Conservation (phyloP, 169 alveolate genomes). For the Hepatocystis sp. region DNA sequence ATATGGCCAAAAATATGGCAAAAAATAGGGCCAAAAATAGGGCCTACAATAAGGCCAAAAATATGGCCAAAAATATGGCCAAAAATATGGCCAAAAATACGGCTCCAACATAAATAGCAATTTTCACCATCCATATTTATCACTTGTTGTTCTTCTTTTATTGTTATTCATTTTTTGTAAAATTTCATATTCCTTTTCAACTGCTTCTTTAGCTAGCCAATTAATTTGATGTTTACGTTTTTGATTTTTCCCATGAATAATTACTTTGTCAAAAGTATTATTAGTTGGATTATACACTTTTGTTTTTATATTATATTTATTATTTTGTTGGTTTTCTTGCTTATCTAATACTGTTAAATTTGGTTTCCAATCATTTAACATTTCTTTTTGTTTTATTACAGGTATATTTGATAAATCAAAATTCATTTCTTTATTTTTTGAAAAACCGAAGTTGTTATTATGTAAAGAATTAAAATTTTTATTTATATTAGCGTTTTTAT, state of each 20-base stretch:
- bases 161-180: slow-evolving; percentile 85
- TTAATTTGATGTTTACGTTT: slow-evolving; percentile 83
- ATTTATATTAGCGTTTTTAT: no score
- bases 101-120: slow-evolving; percentile 10
- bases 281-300: slow-evolving; percentile 47
- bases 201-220: slow-evolving; percentile 91
- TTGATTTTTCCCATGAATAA: slow-evolving; percentile 68
- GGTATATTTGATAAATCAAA: slow-evolving; percentile 33
- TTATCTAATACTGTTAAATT: no score
- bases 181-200: slow-evolving; percentile 87
- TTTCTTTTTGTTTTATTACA: slow-evolving; percentile 46
- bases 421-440: slow-evolving; percentile 44
- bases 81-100: background rate
- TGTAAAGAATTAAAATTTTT: no score
- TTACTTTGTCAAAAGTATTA: slow-evolving; percentile 67
- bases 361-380: slow-evolving; percentile 55
- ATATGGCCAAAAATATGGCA: no score
- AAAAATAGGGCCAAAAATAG: no score
- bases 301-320: slow-evolving; percentile 60
- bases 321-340: slow-evolving; percentile 32
- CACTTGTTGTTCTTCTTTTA: slow-evolving; percentile 85
- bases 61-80: no score
- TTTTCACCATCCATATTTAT: slow-evolving; percentile 89
- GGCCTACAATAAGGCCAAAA: no score
- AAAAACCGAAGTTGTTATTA: slow-evolving; percentile 16